Conservation (phyloP, 441 rosid genomes). For the Populus hybrid region DNA sequence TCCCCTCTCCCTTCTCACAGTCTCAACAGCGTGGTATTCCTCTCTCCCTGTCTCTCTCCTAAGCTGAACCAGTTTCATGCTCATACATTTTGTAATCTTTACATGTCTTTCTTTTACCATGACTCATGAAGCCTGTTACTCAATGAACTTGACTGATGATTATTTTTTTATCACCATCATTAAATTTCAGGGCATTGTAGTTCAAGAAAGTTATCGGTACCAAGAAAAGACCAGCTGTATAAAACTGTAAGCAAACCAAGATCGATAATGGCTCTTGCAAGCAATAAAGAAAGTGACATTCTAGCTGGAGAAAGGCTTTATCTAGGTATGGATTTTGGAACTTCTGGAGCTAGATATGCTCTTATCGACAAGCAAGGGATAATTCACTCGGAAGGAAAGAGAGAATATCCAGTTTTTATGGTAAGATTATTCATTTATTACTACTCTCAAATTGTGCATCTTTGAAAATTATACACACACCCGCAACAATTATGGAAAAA, state of each 20-base stretch:
- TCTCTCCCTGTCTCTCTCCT: neutral
- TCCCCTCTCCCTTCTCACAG: neutral
- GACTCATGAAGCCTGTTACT: neutral
- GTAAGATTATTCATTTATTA: constrained; percentile 22
- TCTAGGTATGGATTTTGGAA: constrained; percentile 94
- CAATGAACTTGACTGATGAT: neutral
- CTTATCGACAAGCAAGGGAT: constrained; percentile 66
- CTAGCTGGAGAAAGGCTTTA: constrained; percentile 43
- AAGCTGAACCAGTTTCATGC: neutral
- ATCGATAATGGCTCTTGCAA: constrained; percentile 26
- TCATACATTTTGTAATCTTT: too few species aligned
- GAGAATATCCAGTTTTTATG: constrained; percentile 55
- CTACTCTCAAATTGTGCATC: neutral
- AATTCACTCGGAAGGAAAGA: constrained; percentile 60
- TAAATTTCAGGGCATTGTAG: constrained; percentile 31
- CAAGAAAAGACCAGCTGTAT: neutral
- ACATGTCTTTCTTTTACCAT: too few species aligned
- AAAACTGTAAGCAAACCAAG: constrained; percentile 13
- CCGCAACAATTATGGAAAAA: neutral
- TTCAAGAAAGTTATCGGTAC: constrained; percentile 14
- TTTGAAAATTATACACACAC: too few species aligned
- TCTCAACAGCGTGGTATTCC: constrained; percentile 16
- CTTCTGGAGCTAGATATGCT: constrained; percentile 86
- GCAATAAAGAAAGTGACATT: constrained; percentile 16
- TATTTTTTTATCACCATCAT: neutral